These are phyloP conservation scores for Blastobotrys peoriensis DNA, from an alignment of 805 yeast species.

Conservation along the genomic window DNA sequence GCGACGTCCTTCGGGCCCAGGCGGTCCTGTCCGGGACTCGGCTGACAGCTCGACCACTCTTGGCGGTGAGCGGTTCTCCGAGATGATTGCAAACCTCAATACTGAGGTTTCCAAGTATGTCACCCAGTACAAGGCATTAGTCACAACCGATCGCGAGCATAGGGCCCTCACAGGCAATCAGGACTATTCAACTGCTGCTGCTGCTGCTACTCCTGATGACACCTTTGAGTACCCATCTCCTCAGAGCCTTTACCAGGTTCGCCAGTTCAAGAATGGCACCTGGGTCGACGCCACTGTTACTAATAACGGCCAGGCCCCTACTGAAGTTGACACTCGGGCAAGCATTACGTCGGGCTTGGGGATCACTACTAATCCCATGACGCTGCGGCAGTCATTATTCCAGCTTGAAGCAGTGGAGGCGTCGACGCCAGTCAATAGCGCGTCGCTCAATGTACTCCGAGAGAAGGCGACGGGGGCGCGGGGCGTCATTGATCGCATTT, in stretches of 20 bases:
- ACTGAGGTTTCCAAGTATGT: background rate
- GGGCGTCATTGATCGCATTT: constrained; percentile 4
- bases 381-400: constrained; percentile 7
- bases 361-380: background rate
- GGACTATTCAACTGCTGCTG: background rate
- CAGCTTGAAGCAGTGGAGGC: constrained; percentile 18
- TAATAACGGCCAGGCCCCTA: constrained; percentile 10
- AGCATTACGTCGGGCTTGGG: constrained; percentile 3
- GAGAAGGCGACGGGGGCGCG: constrained; percentile 10
- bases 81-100: background rate
- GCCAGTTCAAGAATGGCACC: constrained; percentile 13
- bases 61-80: background rate
- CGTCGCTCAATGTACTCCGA: constrained; percentile 13
- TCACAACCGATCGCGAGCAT: background rate
- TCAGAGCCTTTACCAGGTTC: constrained; percentile 4
- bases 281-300: constrained; percentile 14
- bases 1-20: constrained; percentile 4
- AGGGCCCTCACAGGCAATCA: background rate
- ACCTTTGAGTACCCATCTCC: constrained; percentile 5
- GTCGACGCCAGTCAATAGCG: constrained; percentile 11
- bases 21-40: background rate
- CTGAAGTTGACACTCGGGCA: constrained; percentile 1
- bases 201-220: background rate
- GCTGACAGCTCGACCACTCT: background rate
- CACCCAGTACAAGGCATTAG: background rate